Conservation (phyloP, 495 filamentous ascomycete genomes). For the Tuber magnatum region DNA sequence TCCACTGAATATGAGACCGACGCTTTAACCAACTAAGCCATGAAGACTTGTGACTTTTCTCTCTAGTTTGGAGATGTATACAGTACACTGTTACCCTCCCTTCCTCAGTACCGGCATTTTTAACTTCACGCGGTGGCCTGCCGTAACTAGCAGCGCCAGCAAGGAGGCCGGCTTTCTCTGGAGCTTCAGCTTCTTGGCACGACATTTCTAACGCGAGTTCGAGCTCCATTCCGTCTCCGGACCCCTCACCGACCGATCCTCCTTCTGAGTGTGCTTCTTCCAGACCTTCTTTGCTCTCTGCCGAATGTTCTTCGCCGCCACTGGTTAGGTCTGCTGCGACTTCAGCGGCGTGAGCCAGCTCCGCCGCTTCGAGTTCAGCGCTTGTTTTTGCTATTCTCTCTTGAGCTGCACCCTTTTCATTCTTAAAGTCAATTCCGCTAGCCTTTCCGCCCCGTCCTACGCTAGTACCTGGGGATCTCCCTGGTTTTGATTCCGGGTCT, state of each 20-base stretch:
- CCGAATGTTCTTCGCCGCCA: too few species aligned
- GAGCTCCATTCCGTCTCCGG: not conserved
- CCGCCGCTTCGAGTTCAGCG: too few species aligned
- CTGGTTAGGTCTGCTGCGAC: too few species aligned
- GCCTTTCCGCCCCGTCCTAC: too few species aligned
- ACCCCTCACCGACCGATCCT: not conserved
- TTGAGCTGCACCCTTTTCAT: not conserved
- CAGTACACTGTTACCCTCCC: too few species aligned
- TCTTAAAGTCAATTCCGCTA: not conserved
- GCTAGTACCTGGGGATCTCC: too few species aligned
- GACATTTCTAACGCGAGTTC: not conserved
- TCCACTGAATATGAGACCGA: slow-evolving; percentile 37
- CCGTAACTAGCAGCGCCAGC: too few species aligned
- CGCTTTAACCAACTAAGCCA: slow-evolving; percentile 46
- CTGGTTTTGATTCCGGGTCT: not conserved
- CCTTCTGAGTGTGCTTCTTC: too few species aligned
- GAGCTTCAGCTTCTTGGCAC: not conserved
- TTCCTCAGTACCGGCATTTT: too few species aligned
- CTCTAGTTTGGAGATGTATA: too few species aligned
- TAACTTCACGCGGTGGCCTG: not conserved
- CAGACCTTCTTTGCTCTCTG: too few species aligned
- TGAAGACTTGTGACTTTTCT: slow-evolving; percentile 15
- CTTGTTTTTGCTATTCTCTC: not conserved
- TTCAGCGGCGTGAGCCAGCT: too few species aligned
- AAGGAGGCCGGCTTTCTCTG: not conserved